Conservation (phyloP, 2,329 filamentous ascomycete species). For the Sclerotiophoma versabilis region DNA sequence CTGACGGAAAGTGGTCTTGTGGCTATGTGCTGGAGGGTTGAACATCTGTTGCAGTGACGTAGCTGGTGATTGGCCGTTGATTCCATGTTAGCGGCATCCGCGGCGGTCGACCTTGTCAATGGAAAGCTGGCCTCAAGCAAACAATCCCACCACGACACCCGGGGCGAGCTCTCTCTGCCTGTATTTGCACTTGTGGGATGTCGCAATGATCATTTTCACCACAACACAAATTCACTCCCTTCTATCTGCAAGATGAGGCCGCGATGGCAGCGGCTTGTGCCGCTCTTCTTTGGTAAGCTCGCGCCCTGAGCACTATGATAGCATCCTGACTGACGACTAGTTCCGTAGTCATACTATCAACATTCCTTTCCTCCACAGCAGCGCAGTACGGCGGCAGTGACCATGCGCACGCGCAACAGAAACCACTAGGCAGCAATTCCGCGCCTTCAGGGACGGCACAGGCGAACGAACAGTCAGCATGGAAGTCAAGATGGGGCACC, state of each 20-base stretch:
- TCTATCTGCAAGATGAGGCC: slow-evolving; percentile 42
- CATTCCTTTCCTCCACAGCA: slow-evolving; percentile 36
- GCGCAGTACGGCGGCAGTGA: slow-evolving; percentile 35
- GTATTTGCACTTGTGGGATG: slow-evolving; percentile 29
- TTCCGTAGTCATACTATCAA: slow-evolving; percentile 40
- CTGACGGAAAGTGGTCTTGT: not conserved
- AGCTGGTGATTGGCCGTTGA: slow-evolving; percentile 41
- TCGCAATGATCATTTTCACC: slow-evolving; percentile 40
- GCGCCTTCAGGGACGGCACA: slow-evolving; percentile 23
- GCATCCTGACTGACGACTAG: slow-evolving; percentile 30
- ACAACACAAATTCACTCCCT: slow-evolving; percentile 21
- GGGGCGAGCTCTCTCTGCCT: not conserved
- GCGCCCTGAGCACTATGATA: slow-evolving; percentile 7
- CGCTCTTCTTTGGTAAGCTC: slow-evolving; percentile 45
- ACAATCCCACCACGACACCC: slow-evolving; percentile 25
- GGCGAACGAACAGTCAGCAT: slow-evolving; percentile 25
- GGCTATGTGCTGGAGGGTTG: not conserved
- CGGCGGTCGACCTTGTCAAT: slow-evolving; percentile 26
- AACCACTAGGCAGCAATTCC: slow-evolving; percentile 29
- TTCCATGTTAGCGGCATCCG: slow-evolving; percentile 24
- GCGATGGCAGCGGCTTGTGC: slow-evolving; percentile 45
- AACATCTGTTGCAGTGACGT: slow-evolving; percentile 26
- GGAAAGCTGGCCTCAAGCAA: slow-evolving; percentile 47
- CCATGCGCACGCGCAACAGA: slow-evolving; percentile 32
- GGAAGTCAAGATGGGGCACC: slow-evolving; percentile 33